Base-by-base conservation (phyloP, 805 yeast genomes). In the Zygosaccharomyces kombuchaensis region DNA sequence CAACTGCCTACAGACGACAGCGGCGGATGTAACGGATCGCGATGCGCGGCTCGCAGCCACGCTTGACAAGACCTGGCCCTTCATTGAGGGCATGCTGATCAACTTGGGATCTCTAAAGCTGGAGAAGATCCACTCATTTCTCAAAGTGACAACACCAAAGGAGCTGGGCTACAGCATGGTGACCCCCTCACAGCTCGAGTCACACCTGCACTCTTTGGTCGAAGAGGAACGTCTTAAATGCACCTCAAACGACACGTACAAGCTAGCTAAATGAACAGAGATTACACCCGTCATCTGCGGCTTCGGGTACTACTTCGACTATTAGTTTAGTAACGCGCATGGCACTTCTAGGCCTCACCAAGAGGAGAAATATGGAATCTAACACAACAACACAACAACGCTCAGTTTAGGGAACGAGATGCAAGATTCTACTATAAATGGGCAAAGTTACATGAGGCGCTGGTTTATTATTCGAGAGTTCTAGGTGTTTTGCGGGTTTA, bases 71-170 rank as follows among this genome's bases (percentile, higher is more conserved):
- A 69, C 66, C 47, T 71, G 75, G 73, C 76, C 82, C 0, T 77
- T 73, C 53, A 70, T 82, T 23, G 61, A 59, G 13, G 80, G 79
- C 3, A 80, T 81, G 79, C 63, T 81, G 21, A 76, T 76, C 3
- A 81, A 81, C 49, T 63, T 80, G 36, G 83, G 81, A 0, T 54
- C 74, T 1, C 57, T 78, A 51, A 75, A 78, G 2, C 57, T 69
- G 4, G 70, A 66, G 10, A 68, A 76, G 48, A 75, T 82, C 26
- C 81, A 78, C 46, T 70, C 76, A 13, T 77, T 81, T 52, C 60
- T 81, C 47, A 68, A 67, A 31, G 72, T 77, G 65, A 69, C 79
- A n/a, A 77, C 77, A 1, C 84, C 86, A 2, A 71, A 69, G 44
- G 81, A 77, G 14, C 62, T 67, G 14, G 52, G 55, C 7, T 55